Conservation (phyloP, 176 grass and related monocot genomes). For the Ananas comosus region DNA sequence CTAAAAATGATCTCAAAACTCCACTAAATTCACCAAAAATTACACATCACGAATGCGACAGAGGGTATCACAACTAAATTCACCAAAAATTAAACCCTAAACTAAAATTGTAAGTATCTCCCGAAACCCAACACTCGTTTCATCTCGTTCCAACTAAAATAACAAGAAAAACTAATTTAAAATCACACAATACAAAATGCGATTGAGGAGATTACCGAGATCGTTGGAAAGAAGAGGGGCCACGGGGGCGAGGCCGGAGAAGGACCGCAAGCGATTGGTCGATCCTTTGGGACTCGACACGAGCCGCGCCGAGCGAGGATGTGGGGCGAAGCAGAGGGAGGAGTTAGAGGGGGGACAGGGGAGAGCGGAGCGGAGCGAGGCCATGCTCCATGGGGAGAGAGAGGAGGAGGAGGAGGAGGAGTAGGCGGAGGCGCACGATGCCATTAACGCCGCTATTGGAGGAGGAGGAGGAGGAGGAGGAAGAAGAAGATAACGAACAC, state of each 20-base stretch:
- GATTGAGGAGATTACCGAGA: constrained; percentile 23
- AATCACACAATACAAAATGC: neutral
- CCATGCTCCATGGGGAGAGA: constrained; percentile 52
- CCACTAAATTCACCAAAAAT: neutral
- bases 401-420: constrained; percentile 36
- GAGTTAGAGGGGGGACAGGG: constrained; percentile 20
- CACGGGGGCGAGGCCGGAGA: constrained; percentile 45
- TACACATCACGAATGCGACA: too few relatives aligned
- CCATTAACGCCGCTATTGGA: constrained; percentile 39
- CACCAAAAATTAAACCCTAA: neutral
- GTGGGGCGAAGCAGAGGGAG: constrained; percentile 4
- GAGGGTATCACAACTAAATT: too few relatives aligned
- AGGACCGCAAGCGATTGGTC: constrained; percentile 28
- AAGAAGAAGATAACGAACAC: too few relatives aligned
- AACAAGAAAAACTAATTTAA: neutral
- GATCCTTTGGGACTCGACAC: constrained; percentile 13
- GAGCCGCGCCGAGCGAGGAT: constrained; percentile 25
- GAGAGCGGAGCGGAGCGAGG: constrained; percentile 37
- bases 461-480: neutral
- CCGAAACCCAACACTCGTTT: neutral
- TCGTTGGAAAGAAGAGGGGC: constrained; percentile 27
- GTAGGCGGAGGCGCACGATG: constrained; percentile 27
- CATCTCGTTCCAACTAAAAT: neutral
- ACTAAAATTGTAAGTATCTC: too few relatives aligned
- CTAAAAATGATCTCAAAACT: neutral